phyloP scores from a whole-genome alignment of 2,329 filamentous ascomycete genomes.

The Colletotrichum sp. region DNA sequence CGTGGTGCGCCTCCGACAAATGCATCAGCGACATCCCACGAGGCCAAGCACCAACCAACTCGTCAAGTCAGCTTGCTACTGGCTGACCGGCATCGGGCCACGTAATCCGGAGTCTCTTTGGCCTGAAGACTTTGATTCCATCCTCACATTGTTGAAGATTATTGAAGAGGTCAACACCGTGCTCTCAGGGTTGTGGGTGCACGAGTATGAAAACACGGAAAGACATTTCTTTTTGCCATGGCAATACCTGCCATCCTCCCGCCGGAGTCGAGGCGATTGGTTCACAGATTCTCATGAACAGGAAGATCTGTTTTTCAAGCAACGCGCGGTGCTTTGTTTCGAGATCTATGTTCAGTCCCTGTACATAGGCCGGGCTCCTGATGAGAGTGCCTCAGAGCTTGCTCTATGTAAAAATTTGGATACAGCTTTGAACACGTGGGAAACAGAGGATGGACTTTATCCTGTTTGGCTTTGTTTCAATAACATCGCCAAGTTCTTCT shows the following conservation, averaged over 20 bases:
- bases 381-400: background rate
- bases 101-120: background rate
- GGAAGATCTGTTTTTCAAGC: background rate
- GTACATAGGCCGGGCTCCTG: background rate
- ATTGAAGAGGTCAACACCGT: background rate
- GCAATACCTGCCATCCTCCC: background rate
- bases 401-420: background rate
- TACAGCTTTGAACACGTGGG: background rate
- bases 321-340: background rate
- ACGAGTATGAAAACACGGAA: background rate
- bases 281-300: background rate
- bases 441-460: rapidly evolving
- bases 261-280: background rate
- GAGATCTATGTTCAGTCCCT: background rate
- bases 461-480: background rate
- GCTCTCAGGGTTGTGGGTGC: background rate
- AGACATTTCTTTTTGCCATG: rapidly evolving
- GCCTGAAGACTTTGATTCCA: background rate
- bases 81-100: background rate
- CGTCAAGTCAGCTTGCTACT: background rate
- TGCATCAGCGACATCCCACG: background rate
- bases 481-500: background rate
- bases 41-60: background rate
- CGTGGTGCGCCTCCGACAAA: background rate
- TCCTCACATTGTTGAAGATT: background rate